These are phyloP conservation scores for Arabidopsis lyrata DNA, from an alignment of 441 rosid genomes.

Conservation along the genomic window DNA sequence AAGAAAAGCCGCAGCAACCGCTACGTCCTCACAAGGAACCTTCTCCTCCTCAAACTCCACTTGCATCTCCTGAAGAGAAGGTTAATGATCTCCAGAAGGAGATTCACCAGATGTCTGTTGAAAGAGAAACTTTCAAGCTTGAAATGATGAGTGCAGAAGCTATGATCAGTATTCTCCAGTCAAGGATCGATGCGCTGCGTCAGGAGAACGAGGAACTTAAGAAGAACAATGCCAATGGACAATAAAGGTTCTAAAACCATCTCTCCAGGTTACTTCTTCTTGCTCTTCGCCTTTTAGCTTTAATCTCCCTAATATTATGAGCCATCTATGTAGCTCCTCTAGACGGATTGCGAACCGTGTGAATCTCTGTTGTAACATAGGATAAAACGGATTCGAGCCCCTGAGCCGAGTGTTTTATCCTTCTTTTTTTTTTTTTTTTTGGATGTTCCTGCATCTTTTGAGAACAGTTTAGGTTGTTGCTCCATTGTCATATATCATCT, in stretches of 20 bases:
- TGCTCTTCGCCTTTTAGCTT: conserved; percentile 23
- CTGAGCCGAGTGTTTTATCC: conserved; percentile 10
- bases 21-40: conserved; percentile 59
- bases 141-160: conserved; percentile 87
- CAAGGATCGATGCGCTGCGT: conserved; percentile 63
- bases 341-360: conserved; percentile 28
- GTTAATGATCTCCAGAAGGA: conserved; percentile 70
- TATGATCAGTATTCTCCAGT: conserved; percentile 80
- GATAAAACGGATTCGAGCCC: conserved; percentile 17
- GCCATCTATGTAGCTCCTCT: conserved; percentile 29
- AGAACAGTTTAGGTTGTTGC: conserved; percentile 33
- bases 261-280: conserved; percentile 25
- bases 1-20: conserved; percentile 16
- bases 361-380: conserved; percentile 42
- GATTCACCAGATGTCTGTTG: conserved; percentile 72
- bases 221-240: conserved; percentile 45
- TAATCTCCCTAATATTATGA: conserved; percentile 21
- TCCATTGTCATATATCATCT: conserved; percentile 41
- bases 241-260: conserved; percentile 28
- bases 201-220: conserved; percentile 80
- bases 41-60: conserved; percentile 41
- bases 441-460: conserved; percentile 31
- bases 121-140: conserved; percentile 76
- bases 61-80: conserved; percentile 46
- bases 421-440: background rate